Percentiles rank a stretch among this genome's conserved stretches.
phyloP scores from a whole-genome alignment of 2,329 filamentous ascomycete genomes.

The Cladosporium sp. region DNA sequence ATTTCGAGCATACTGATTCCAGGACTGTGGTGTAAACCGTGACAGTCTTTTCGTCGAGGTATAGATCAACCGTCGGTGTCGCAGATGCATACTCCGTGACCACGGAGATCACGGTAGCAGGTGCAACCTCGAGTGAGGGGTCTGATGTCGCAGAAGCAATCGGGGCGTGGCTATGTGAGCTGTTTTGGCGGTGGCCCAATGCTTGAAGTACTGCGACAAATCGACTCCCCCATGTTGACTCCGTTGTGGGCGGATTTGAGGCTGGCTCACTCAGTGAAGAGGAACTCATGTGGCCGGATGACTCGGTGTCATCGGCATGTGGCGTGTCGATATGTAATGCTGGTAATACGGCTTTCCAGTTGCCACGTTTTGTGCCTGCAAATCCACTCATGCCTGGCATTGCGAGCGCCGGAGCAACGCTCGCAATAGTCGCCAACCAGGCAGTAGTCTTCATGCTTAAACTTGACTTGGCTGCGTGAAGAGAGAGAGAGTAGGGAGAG shows the following conservation, averaged over 20 bases:
- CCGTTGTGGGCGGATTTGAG: constrained; percentile 12
- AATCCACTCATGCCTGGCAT: constrained; percentile 11
- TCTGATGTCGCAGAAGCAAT: not conserved
- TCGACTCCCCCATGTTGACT: constrained; percentile 10
- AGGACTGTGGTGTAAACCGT: constrained; percentile 6
- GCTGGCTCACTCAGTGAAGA: constrained; percentile 12
- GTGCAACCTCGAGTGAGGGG: constrained; percentile 10
- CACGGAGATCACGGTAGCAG: constrained; percentile 5
- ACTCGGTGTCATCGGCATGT: constrained; percentile 4
- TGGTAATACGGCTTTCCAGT: constrained; percentile 2
- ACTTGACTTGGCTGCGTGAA: constrained; percentile 11
- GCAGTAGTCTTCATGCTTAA: constrained; percentile 9
- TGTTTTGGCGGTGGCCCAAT: constrained; percentile 1
- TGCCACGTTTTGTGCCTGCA: constrained; percentile 11
- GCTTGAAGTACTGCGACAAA: constrained; percentile 6
- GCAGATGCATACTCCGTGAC: constrained; percentile 11
- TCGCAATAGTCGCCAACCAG: constrained; percentile 9
- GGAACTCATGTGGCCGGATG: constrained; percentile 5
- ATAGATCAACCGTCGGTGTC: constrained; percentile 8
- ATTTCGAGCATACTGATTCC: constrained; percentile 6
- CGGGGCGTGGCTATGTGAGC: constrained; percentile 1
- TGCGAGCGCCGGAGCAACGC: constrained; percentile 11
- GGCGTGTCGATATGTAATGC: constrained; percentile 4
- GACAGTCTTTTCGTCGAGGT: constrained; percentile 8
- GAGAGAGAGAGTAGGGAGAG: not conserved